These are phyloP conservation scores for Crithidia brevicula DNA, from an alignment of 208 protist species.

Conservation along the genomic window DNA sequence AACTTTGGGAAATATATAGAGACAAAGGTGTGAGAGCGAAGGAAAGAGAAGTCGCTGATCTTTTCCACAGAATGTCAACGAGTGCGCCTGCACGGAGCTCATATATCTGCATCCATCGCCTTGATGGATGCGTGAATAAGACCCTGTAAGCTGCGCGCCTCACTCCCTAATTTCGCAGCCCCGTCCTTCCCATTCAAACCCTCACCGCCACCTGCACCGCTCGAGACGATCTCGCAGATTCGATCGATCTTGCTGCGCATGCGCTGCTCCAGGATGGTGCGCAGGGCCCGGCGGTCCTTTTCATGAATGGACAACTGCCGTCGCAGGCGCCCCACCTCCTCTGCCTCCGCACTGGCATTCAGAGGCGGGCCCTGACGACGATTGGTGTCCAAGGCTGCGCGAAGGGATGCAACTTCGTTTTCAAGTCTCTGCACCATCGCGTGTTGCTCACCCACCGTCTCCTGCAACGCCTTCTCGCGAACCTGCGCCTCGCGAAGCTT, in stretches of 20 bases:
- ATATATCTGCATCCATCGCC: slow-evolving; percentile 64
- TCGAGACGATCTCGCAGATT: slow-evolving; percentile 52
- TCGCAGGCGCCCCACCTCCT: slow-evolving; percentile 15
- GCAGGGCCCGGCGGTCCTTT: slow-evolving; percentile 81
- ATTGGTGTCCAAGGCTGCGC: background rate
- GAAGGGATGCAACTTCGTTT: slow-evolving; percentile 5
- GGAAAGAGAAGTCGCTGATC: too few relatives aligned
- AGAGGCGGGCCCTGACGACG: background rate
- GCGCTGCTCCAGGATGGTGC: slow-evolving; percentile 89
- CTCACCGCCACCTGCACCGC: too few relatives aligned
- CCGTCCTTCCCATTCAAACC: background rate
- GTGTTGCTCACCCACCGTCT: slow-evolving; percentile 11
- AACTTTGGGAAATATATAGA: too few relatives aligned
- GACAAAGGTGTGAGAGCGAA: too few relatives aligned
- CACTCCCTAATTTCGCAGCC: slow-evolving; percentile 30
- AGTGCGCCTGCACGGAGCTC: too few relatives aligned
- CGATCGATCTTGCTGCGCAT: slow-evolving; percentile 80
- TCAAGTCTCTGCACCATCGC: slow-evolving; percentile 13
- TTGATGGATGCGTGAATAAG: slow-evolving; percentile 75
- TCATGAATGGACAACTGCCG: slow-evolving; percentile 42
- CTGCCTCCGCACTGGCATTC: background rate
- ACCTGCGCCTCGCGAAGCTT: slow-evolving; percentile 9
- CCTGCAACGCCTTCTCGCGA: slow-evolving; percentile 13
- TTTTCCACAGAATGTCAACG: too few relatives aligned
- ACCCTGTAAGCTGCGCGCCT: slow-evolving; percentile 59